Base-by-base conservation (phyloP, 139 green algal genomes). In the Coelastrella sp. region DNA sequence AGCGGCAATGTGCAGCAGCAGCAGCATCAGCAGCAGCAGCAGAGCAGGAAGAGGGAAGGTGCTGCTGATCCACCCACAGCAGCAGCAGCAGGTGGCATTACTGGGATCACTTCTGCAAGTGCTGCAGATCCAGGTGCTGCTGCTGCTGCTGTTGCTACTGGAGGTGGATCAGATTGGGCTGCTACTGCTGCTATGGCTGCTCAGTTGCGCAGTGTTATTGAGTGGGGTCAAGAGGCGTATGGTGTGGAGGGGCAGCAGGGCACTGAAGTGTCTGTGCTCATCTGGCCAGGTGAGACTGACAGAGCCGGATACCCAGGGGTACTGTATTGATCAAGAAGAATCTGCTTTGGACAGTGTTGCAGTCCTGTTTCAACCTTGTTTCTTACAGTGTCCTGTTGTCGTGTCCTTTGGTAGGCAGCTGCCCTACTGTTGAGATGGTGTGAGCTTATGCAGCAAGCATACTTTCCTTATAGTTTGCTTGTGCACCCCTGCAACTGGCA, bases 191-290 rank as follows among this genome's bases (percentile, higher is more conserved):
- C 64, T 7, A 85, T 73, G 27, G 81, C 79, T 25, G 63, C 63
- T 43, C 88, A 93, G 87, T 87, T 98, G 80, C 89, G 95, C 4
- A 86, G 81, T 51, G 92, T 96, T 86, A 93, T 98, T 67, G 93
- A 96, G 85, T 98, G 94, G 94, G 88, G 91, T 21, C 25, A 59
- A 6, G 79, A 78, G 34, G 64, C 64, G 9, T 78, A 78, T 71
- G 79, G 64, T 4, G 35, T 68, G 40, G 32, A 53, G 4, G 79
- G 38, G 23, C 30, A 48, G 64, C 79, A 67, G 30, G 51, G 48
- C 41, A 40, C 21, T 50, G 79, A 85, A 3, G 79, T 92, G 40
- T 85, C 68, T 2, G 79, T 93, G 2, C 66, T 93, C 19, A 86
- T 93, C 37, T 93, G 90, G 90, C 90, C 90, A 15, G 90, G 87